Base-by-base conservation (phyloP, 2,329 filamentous ascomycete species). In the Incumbomyces delicatus region DNA sequence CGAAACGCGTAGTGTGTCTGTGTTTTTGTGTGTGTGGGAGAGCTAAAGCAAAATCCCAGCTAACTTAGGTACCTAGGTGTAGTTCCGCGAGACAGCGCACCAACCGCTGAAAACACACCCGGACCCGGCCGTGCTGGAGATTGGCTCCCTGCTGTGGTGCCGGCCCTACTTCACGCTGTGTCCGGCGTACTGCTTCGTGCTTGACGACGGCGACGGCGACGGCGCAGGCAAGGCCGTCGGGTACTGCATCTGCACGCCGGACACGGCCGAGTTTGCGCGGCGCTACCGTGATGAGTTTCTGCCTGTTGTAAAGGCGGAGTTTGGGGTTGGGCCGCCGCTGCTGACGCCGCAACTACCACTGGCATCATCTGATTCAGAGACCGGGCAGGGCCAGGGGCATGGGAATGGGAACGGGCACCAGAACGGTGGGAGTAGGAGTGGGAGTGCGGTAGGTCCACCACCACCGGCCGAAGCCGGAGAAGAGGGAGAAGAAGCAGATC, bases 151-250 rank as follows among this genome's bases (percentile, higher is more conserved):
- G 32, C 40, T 55, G 6, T 57, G 54, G 54, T 53, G 51, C 42
- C 49, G 51, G 17, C 50, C 50, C 2, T 57, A 57, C 31, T 31
- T 52, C 6, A 45, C 50, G 35, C 38, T 57, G 39, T 16, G 14
- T 12, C 49, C 50, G 6, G 41, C 50, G 2, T 48, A 32, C 7
- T 57, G 54, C 41, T 54, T 51, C 32, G 53, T 57, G 13, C 37
- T 57, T 18, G 54, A 57, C 27, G 53, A 57, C 32, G 54, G 50
- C 35, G 29, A 32, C 12, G 54, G 55, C 31, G 53, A 57, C 30
- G 54, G 50, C 35, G 29, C 35, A 12, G 54, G 54, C 11, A 43
- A 18, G 8, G 53, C 53, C 10, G 54, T 57, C 4, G 54, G 54
- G 1, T 57, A 57, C 41, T 32, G 55, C 16, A 36, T 57, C 12